Evolutionary conservation across 1,139 yeast genomes (phyloP), one percentile per base, ranked within the genome.

Genomic region (Pichia kudriavzevii): DNA sequence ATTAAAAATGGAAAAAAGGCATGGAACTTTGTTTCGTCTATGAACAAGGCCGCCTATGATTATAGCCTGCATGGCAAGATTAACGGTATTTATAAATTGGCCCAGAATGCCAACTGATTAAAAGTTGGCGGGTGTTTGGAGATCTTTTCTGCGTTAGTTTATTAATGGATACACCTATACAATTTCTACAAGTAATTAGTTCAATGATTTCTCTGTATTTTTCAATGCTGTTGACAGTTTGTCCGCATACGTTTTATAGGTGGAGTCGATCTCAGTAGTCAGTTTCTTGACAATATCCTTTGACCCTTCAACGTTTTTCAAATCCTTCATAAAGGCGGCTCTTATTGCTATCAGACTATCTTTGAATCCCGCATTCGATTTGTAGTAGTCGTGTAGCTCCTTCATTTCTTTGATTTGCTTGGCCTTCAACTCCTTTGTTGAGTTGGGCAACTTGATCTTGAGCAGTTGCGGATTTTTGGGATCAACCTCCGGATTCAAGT

Each of bases 11-110:
- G 79, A 45, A 72, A 75, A 47, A 76, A 72, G 48, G 95, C 97
- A 0, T 88, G 97, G 96, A 69, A 68, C 11, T 80, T 91, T 60
- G 93, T 88, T 5, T 70, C 71, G 42, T 78, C 85, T 24, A 71
- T 91, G 56, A 87, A 87, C 52, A 71, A 72, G 27, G 93, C 88
- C n/a, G 94, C 95, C 13, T 91, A 88, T 53, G 94, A 81, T 43
- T 60, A 66, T 35, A 75, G 93, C 38, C 45, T 67, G 15, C 83
- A 94, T 91, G 75, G 75, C 39, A 73, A 72, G 46, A 46, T 74
- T 28, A 72, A 69, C 47, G 74, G 79, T 5, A 44, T 76, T 26
- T 62, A 69, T 35, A 62, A 70, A 1, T 51, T 76, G 46, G 75
- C 77, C n/a, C 55, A 48, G 26, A 58, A 52, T 35, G 53, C 61